These are phyloP conservation scores for Volutella citrinella DNA, from an alignment of 2,329 filamentous ascomycete genomes.

Conservation along the genomic window DNA sequence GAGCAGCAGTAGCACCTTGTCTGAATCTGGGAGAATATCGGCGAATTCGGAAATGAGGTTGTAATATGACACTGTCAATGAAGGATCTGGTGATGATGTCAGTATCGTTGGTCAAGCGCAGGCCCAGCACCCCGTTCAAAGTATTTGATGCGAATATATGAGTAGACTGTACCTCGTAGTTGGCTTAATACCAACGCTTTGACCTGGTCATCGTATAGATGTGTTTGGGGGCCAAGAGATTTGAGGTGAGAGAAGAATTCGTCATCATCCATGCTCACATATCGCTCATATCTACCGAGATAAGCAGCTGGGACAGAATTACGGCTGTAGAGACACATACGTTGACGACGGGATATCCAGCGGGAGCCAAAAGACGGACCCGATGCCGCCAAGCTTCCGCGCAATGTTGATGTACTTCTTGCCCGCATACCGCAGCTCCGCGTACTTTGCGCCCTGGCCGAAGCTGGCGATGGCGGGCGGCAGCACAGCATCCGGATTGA, in stretches of 20 bases:
- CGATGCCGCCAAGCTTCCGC: slow-evolving; percentile 25
- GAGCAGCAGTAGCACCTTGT: slow-evolving; percentile 25
- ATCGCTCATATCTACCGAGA: slow-evolving; percentile 30
- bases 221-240: slow-evolving; percentile 14
- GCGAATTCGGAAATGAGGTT: slow-evolving; percentile 25
- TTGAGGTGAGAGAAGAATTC: slow-evolving; percentile 26
- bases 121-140: too few relatives aligned
- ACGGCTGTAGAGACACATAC: slow-evolving; percentile 16
- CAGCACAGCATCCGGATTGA: slow-evolving; percentile 19
- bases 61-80: slow-evolving; percentile 13
- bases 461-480: slow-evolving; percentile 18
- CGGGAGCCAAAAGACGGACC: slow-evolving; percentile 31
- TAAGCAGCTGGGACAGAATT: neutral
- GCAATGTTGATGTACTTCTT: slow-evolving; percentile 35
- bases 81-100: slow-evolving; percentile 9
- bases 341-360: slow-evolving; percentile 31
- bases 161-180: slow-evolving; percentile 17
- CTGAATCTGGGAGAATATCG: slow-evolving; percentile 21
- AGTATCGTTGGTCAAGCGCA: too few relatives aligned
- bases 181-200: slow-evolving; percentile 21
- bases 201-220: slow-evolving; percentile 14
- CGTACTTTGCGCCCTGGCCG: slow-evolving; percentile 18
- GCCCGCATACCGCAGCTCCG: slow-evolving; percentile 29
- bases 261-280: slow-evolving; percentile 32
- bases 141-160: too few relatives aligned